Conservation (phyloP, 2,329 filamentous ascomycete genomes). For the Colletotrichum tropicicola region DNA sequence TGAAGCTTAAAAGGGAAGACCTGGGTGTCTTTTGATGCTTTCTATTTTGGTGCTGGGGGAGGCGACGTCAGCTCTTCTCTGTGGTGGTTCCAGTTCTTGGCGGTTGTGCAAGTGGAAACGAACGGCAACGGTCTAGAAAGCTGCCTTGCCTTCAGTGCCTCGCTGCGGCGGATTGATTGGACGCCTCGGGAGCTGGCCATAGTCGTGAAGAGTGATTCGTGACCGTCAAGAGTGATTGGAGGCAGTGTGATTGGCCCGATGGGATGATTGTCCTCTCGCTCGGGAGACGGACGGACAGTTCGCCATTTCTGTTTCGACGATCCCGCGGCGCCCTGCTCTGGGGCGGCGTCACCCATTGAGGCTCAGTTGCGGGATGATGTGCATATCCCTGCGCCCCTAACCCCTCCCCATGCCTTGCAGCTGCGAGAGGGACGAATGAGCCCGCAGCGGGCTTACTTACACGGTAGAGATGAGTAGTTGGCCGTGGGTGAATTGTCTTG, state of each 20-base stretch:
- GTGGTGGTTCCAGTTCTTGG: neutral
- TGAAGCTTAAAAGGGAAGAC: neutral
- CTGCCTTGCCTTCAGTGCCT: neutral
- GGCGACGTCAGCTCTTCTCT: neutral
- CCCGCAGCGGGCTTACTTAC: no score
- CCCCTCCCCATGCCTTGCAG: conserved; percentile 1
- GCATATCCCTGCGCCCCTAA: conserved; percentile 9
- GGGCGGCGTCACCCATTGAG: conserved; percentile 28
- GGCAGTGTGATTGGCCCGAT: no score
- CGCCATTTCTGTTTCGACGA: neutral
- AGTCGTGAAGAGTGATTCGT: no score
- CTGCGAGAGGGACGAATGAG: neutral
- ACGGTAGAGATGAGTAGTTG: neutral
- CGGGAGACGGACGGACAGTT: neutral
- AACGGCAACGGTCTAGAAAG: neutral
- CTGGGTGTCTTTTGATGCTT: neutral
- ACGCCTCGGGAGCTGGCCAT: no score
- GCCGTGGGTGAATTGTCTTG: no score
- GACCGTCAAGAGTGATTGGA: no score
- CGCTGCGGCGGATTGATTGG: neutral
- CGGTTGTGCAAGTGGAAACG: neutral
- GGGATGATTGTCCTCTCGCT: no score
- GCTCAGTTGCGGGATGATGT: conserved; percentile 29
- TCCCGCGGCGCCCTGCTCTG: neutral
- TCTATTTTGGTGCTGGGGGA: conserved; percentile 6